Conservation (phyloP, 495 filamentous ascomycete species). For the Rhizodiscina lignyota region DNA sequence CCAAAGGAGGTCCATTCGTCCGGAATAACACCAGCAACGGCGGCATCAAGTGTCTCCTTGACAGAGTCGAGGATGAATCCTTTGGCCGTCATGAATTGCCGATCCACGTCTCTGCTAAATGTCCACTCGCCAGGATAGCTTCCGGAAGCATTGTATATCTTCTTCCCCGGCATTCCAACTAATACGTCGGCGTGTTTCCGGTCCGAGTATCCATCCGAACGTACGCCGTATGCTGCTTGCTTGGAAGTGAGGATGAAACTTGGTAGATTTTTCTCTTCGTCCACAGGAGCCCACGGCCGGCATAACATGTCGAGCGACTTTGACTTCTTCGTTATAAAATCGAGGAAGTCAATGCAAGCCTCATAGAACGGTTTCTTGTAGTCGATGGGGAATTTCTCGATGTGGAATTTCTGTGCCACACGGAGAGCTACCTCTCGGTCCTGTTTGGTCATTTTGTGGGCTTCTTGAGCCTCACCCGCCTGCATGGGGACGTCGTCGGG, state of each 20-base stretch:
- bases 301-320: neutral
- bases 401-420: no score
- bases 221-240: neutral
- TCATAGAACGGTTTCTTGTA: slow-evolving; percentile 1
- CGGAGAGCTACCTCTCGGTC: no score
- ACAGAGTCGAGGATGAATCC: slow-evolving; percentile 1
- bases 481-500: no score
- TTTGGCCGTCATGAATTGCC: neutral
- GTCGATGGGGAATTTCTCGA: neutral
- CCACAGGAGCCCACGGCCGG: neutral
- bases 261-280: neutral
- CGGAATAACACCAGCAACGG: neutral
- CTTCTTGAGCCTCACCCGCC: no score
- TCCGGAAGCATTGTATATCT: slow-evolving; percentile 1
- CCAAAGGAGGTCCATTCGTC: neutral
- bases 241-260: neutral
- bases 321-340: neutral
- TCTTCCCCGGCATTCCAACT: neutral
- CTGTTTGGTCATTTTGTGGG: no score
- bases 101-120: no score
- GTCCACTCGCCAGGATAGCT: no score
- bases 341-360: neutral
- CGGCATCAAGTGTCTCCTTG: neutral
- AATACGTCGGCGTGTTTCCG: slow-evolving; percentile 1
- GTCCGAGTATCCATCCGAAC: neutral